phyloP scores from a whole-genome alignment of 768 basidiomycete species.

The Hirschioporus abietinus region DNA sequence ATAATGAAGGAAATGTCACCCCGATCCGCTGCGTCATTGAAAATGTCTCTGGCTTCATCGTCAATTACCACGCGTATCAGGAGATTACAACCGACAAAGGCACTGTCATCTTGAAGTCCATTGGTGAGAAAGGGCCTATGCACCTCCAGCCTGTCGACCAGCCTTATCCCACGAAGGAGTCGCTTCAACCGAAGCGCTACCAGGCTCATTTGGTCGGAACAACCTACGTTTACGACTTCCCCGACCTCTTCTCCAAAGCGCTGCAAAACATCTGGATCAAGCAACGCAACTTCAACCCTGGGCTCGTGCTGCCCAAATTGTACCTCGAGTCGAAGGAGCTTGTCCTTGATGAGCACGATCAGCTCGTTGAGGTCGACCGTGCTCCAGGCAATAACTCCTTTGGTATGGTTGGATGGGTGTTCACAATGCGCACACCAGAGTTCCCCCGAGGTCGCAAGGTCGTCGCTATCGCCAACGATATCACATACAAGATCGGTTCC shows the following conservation, averaged over 20 bases:
- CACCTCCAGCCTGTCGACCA: conserved; percentile 94
- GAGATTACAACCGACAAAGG: conserved; percentile 97
- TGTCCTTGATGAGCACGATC: conserved; percentile 89
- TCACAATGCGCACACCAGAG: conserved; percentile 88
- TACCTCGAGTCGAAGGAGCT: conserved; percentile 85
- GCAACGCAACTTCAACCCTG: conserved; percentile 56
- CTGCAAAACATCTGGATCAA: conserved; percentile 89
- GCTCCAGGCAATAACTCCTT: conserved; percentile 91
- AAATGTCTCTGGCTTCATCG: conserved; percentile 98
- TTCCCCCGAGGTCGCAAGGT: conserved; percentile 82
- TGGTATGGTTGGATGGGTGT: conserved; percentile 99
- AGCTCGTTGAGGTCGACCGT: conserved; percentile 84
- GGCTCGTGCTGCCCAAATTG: conserved; percentile 68
- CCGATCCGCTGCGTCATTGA: conserved; percentile 98
- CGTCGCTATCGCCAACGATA: conserved; percentile 95
- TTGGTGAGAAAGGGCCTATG: conserved; percentile 94
- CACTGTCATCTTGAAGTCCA: conserved; percentile 92
- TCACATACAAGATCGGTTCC: conserved; percentile 97
- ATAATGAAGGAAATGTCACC: conserved; percentile 89
- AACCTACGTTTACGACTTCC: conserved; percentile 99
- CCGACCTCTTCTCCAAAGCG: conserved; percentile 96
- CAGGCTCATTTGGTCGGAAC: conserved; percentile 98
- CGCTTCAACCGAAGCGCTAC: conserved; percentile 96
- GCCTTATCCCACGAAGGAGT: conserved; percentile 95
- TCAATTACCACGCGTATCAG: conserved; percentile 97